Percentiles rank a stretch among this genome's conserved stretches.
phyloP scores from a whole-genome alignment of 1,139 yeast species.

The Candida glucosophila region DNA sequence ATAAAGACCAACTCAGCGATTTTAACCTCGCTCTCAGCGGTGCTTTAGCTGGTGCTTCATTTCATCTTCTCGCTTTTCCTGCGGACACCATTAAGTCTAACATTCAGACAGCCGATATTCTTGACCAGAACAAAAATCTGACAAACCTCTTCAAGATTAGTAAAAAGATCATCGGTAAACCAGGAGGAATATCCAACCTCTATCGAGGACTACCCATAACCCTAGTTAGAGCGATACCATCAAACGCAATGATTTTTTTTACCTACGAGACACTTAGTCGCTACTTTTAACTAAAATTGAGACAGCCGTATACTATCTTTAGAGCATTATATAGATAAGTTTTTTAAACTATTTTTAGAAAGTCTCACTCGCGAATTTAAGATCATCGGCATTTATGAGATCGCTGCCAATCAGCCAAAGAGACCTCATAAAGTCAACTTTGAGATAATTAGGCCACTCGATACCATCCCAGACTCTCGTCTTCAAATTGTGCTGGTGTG shows the following conservation, averaged over 20 bases:
- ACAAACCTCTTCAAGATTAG: slow-evolving; percentile 22
- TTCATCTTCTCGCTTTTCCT: slow-evolving; percentile 76
- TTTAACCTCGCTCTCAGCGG: slow-evolving; percentile 65
- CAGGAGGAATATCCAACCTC: slow-evolving; percentile 57
- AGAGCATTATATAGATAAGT: not conserved
- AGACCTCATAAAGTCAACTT: slow-evolving; percentile 20
- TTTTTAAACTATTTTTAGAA: too few relatives aligned
- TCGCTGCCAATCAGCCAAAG: slow-evolving; percentile 25
- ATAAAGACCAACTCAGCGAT: slow-evolving; percentile 20
- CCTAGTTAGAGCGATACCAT: slow-evolving; percentile 73
- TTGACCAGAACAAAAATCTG: slow-evolving; percentile 8
- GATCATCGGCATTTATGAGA: slow-evolving; percentile 32
- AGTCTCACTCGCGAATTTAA: slow-evolving; percentile 15
- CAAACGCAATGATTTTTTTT: slow-evolving; percentile 80
- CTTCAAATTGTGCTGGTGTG: slow-evolving; percentile 28
- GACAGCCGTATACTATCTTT: slow-evolving; percentile 1
- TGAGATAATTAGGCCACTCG: slow-evolving; percentile 27
- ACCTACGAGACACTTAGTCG: slow-evolving; percentile 62
- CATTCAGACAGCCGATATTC: slow-evolving; percentile 58
- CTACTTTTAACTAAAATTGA: slow-evolving; percentile 16
- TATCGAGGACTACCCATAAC: slow-evolving; percentile 87
- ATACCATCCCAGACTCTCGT: slow-evolving; percentile 39
- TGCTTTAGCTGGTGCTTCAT: slow-evolving; percentile 77
- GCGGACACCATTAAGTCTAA: slow-evolving; percentile 85
- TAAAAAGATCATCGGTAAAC: slow-evolving; percentile 23